Percentiles rank a stretch among this genome's conserved stretches.
phyloP scores from a whole-genome alignment of 2,329 filamentous ascomycete species.

The Cryphonectria carpinicola region DNA sequence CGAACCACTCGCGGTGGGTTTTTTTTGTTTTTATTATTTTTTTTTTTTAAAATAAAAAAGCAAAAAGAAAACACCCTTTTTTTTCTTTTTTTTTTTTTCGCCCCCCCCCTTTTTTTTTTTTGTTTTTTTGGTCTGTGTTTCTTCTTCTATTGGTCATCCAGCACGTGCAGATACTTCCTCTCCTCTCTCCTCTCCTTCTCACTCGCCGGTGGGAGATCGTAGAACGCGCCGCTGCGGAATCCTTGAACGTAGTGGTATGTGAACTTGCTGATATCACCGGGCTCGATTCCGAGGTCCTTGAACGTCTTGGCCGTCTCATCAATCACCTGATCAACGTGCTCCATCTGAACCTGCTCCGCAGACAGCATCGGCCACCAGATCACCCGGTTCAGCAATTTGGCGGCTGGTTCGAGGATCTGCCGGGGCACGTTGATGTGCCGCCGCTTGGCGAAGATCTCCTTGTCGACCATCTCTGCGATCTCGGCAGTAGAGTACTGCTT shows the following conservation, averaged over 20 bases:
- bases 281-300: conserved; percentile 88
- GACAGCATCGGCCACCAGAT: conserved; percentile 90
- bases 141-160: conserved; percentile 73
- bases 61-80: no score
- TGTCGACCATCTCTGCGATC: conserved; percentile 85
- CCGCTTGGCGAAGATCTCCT: conserved; percentile 87
- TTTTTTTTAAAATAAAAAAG: no score
- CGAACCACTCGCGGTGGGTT: no score
- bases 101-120: no score
- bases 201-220: conserved; percentile 91
- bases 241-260: conserved; percentile 96
- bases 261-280: conserved; percentile 81
- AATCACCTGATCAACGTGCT: conserved; percentile 92
- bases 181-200: conserved; percentile 94
- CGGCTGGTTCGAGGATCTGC: conserved; percentile 73
- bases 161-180: conserved; percentile 94
- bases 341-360: conserved; percentile 84
- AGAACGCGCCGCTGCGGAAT: conserved; percentile 86
- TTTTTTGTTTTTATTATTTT: no score
- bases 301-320: conserved; percentile 94
- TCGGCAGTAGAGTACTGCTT: conserved; percentile 89
- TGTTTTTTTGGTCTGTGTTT: conserved; percentile 44
- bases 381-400: conserved; percentile 74
- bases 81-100: no score
- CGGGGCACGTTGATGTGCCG: conserved; percentile 92